Evolutionary conservation across 768 basidiomycete genomes (phyloP), one percentile per base, ranked within the genome.

Genomic region (Rhizopogon vulgaris): DNA sequence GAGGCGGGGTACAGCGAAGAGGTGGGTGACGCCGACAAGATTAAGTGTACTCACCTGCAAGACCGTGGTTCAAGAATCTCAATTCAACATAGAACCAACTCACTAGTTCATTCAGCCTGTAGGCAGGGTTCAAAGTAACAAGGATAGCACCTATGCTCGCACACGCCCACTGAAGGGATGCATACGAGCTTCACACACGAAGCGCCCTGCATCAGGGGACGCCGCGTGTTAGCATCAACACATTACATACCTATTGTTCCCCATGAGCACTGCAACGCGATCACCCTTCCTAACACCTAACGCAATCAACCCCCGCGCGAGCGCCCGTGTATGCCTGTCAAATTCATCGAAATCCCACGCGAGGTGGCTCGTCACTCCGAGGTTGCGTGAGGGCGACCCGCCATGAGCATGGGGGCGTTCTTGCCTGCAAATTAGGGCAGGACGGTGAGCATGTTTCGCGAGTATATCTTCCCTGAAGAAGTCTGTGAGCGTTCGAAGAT

Each of bases 41-140:
- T 79, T 77, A 30, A 92, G 70, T 1, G 83, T 77, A 27, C 69
- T 71, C 8, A 83, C 75, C 88, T 90, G 55, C 9, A 30, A 11
- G 22, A 54, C 40, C 38, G 25, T 49, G 32, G 54, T 55, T 22
- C 41, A 34, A 45, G 40, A 24, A 22, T 1, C 39, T 15, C 22
- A 6, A 32, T 18, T 22, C 15, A 14, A 15, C 28, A 18, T 5
- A n/a, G 9, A 24, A 38, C 14, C 15, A 41, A 71, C 78, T 48
- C 53, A 88, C 87, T 47, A 92, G 73, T 62, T 93, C 90, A 32
- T 76, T 73, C 6, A 82, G 57, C 25, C 84, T 79, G 62, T 89
- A 91, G 0, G 89, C 87, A 3, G 90, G 90, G 58, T 93, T 93
- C 41, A 92, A 73, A 7, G 90, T 90, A 18, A 87, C 88, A 34